Evolutionary conservation across 1,284 basidiomycete species (phyloP).

Genomic region (Takashimella koratensis): DNA sequence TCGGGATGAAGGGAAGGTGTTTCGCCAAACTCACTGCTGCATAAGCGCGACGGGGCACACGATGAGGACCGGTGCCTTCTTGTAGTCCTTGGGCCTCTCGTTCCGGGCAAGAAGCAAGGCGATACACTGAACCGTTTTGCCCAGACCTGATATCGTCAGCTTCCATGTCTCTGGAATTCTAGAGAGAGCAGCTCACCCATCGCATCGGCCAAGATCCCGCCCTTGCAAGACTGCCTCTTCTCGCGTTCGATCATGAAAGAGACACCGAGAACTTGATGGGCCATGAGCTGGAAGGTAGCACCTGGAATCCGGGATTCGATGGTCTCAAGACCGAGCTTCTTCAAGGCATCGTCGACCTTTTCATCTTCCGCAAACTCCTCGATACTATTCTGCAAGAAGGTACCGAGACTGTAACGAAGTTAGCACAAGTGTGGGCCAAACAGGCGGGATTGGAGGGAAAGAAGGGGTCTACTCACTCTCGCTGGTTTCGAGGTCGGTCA

Average conservation of each 20-base stretch:
- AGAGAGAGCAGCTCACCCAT: conserved; percentile 20
- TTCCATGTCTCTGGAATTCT: too few relatives aligned
- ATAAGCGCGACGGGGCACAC: conserved; percentile 49
- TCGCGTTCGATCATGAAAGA: conserved; percentile 47
- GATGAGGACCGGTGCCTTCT: conserved; percentile 44
- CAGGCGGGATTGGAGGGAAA: not conserved
- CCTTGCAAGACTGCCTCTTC: conserved; percentile 27
- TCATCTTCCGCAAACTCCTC: conserved; percentile 35
- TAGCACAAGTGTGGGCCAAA: not conserved
- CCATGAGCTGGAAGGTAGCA: conserved; percentile 36
- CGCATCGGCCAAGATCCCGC: conserved; percentile 44
- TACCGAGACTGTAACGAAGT: conserved; percentile 18
- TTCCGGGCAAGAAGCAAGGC: conserved; percentile 42
- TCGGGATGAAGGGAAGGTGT: not conserved
- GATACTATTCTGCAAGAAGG: conserved; percentile 35
- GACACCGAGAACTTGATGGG: conserved; percentile 47
- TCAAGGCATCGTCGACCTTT: conserved; percentile 29
- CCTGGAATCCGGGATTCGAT: conserved; percentile 25
- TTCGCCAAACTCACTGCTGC: conserved; percentile 42
- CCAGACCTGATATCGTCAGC: conserved; percentile 33
- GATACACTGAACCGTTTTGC: conserved; percentile 50
- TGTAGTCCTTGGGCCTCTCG: conserved; percentile 35
- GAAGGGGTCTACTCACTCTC: conserved; percentile 16
- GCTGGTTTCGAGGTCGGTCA: conserved; percentile 14
- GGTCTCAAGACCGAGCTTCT: conserved; percentile 22